phyloP scores from a whole-genome alignment of 768 basidiomycete species.

The Lactarius deliciosus region DNA sequence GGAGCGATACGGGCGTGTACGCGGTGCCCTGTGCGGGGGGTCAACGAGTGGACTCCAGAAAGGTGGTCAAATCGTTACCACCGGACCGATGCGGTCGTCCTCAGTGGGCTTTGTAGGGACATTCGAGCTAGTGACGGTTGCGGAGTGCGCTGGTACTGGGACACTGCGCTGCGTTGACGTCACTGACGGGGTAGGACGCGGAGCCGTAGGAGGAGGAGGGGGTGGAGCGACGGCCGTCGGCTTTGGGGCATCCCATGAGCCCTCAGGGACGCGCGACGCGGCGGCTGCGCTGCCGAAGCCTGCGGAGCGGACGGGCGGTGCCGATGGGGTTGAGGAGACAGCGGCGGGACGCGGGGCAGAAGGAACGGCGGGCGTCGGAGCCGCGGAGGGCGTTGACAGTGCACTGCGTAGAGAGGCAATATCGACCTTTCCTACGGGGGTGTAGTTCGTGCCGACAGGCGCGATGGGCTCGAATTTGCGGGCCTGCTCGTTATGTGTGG shows the following conservation, averaged over 20 bases:
- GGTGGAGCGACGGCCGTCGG: constrained; percentile 36
- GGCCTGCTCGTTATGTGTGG: constrained; percentile 73
- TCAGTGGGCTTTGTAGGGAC: constrained; percentile 65
- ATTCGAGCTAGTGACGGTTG: constrained; percentile 46
- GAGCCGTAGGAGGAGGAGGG: constrained; percentile 34
- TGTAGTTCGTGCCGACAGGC: constrained; percentile 76
- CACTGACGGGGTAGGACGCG: constrained; percentile 43
- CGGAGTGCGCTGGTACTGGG: constrained; percentile 36
- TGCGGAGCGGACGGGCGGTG: constrained; percentile 30
- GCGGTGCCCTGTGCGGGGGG: constrained; percentile 56
- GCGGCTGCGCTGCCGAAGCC: constrained; percentile 37
- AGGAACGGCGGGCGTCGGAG: constrained; percentile 33
- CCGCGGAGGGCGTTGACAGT: constrained; percentile 17
- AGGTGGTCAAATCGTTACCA: constrained; percentile 35
- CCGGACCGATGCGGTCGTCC: constrained; percentile 82
- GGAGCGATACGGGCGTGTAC: constrained; percentile 84
- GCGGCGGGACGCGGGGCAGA: constrained; percentile 43
- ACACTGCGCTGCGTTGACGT: constrained; percentile 26
- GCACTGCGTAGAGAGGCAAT: constrained; percentile 52
- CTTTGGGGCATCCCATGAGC: constrained; percentile 60
- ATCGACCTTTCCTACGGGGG: constrained; percentile 71
- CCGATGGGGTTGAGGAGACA: constrained; percentile 46
- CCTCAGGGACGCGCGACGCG: constrained; percentile 44
- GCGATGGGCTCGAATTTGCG: constrained; percentile 77
- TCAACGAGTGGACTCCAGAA: no score